Percentiles rank a stretch among this genome's conserved stretches.
phyloP scores from a whole-genome alignment of 371 early-diverging fungal species.

The Lichtheimia corymbifera region DNA sequence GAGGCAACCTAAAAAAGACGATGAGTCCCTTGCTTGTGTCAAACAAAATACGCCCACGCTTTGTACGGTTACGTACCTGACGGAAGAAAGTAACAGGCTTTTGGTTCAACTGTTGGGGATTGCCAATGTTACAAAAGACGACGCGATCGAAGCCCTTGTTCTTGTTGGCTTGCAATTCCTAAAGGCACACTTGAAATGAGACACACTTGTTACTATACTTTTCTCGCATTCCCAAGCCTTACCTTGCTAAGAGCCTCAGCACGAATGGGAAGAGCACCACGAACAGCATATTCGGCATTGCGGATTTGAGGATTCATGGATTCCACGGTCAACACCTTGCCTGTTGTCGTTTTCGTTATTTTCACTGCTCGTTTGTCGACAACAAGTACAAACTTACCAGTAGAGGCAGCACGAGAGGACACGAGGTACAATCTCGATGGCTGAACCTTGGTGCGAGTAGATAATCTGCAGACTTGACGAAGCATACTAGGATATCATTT shows the following conservation, averaged over 20 bases:
- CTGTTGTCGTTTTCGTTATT: background rate
- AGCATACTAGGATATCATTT: too few relatives aligned
- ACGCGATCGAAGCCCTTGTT: slow-evolving; percentile 75
- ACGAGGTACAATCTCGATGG: background rate
- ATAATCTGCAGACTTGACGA: too few relatives aligned
- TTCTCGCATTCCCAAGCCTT: background rate
- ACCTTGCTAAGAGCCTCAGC: slow-evolving; percentile 83
- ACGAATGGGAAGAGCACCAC: slow-evolving; percentile 95
- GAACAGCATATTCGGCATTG: slow-evolving; percentile 93
- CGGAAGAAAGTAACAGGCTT: slow-evolving; percentile 96
- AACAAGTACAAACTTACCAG: background rate
- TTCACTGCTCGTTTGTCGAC: background rate
- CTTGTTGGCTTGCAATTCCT: slow-evolving; percentile 41
- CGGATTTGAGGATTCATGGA: slow-evolving; percentile 74
- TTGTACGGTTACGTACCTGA: slow-evolving; percentile 72
- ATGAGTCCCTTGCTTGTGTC: background rate
- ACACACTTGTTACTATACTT: background rate
- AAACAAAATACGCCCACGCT: background rate
- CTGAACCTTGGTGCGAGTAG: background rate
- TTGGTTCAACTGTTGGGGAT: slow-evolving; percentile 95
- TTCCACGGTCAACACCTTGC: slow-evolving; percentile 64
- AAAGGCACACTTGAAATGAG: background rate
- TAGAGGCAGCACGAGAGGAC: background rate
- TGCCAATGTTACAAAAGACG: slow-evolving; percentile 95
- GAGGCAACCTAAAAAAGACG: slow-evolving; percentile 21